A percentile compares a stretch with the other conserved stretches of the same genome.
Conservation (phyloP, 2,329 filamentous ascomycete species). For the Cladosporium cucumerinum region DNA sequence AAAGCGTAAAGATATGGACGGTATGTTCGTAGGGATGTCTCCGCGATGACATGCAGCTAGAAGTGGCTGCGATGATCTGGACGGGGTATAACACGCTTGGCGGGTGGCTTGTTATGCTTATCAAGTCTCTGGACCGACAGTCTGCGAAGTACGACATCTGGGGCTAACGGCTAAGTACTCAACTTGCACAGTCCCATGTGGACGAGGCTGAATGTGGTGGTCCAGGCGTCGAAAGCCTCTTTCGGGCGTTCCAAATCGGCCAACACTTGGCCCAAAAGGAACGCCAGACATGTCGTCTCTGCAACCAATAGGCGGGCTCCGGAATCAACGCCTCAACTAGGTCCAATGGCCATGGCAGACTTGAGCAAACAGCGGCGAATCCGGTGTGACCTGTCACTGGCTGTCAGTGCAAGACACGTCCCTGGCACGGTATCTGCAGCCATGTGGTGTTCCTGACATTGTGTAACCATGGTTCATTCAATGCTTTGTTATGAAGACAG, state of each 20-base stretch:
- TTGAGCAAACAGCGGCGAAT: background rate
- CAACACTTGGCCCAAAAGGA: background rate
- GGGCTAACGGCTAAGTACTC: background rate
- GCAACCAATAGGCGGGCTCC: background rate
- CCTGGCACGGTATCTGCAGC: background rate
- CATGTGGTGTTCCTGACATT: background rate
- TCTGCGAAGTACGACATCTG: background rate
- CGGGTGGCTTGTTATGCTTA: slow-evolving; percentile 1
- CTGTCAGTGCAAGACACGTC: background rate
- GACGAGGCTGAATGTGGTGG: background rate
- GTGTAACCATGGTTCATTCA: background rate
- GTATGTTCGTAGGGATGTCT: background rate
- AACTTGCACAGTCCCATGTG: background rate
- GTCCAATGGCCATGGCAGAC: background rate
- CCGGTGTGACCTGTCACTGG: background rate
- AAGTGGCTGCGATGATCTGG: background rate
- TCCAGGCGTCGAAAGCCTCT: background rate
- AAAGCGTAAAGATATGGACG: background rate
- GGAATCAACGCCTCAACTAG: background rate
- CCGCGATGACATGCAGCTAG: slow-evolving; percentile 1
- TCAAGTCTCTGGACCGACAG: background rate
- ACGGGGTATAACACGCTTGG: background rate
- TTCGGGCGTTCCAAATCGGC: background rate
- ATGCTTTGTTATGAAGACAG: background rate
- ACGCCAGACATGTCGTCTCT: background rate